Evolutionary conservation across 2,329 filamentous ascomycete genomes (phyloP).

Genomic region (Hypoxylon sp.): DNA sequence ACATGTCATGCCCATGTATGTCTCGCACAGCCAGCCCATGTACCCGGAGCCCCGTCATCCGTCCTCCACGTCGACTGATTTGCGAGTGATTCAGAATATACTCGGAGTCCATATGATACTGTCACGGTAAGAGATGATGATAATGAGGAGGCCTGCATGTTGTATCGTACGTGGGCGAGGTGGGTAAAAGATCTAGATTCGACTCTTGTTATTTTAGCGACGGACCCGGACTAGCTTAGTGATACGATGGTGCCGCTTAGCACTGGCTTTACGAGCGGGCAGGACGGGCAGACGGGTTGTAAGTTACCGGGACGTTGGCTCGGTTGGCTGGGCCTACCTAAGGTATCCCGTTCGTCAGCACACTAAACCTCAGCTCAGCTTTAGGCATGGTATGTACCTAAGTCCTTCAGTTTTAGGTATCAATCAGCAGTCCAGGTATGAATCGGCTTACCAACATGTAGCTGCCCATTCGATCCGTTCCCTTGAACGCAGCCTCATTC

Average conservation of each 20-base stretch:
- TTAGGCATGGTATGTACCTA: background rate
- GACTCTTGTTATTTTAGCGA: background rate
- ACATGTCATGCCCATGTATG: background rate
- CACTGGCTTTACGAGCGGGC: no score
- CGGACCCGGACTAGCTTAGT: background rate
- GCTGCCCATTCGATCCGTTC: no score
- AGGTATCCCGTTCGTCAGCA: background rate
- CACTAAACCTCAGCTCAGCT: background rate
- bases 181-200: background rate
- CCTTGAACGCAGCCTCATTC: background rate
- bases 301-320: background rate
- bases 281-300: no score
- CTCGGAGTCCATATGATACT: background rate
- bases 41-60: background rate
- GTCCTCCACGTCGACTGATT: background rate
- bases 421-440: no score
- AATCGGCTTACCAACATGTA: no score
- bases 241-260: background rate
- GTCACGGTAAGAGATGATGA: background rate
- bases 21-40: background rate
- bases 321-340: background rate
- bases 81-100: no score
- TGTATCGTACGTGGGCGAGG: no score
- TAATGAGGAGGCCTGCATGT: no score
- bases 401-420: background rate